phyloP scores from a whole-genome alignment of 495 filamentous ascomycete species.

The Lophium mytilinum region DNA sequence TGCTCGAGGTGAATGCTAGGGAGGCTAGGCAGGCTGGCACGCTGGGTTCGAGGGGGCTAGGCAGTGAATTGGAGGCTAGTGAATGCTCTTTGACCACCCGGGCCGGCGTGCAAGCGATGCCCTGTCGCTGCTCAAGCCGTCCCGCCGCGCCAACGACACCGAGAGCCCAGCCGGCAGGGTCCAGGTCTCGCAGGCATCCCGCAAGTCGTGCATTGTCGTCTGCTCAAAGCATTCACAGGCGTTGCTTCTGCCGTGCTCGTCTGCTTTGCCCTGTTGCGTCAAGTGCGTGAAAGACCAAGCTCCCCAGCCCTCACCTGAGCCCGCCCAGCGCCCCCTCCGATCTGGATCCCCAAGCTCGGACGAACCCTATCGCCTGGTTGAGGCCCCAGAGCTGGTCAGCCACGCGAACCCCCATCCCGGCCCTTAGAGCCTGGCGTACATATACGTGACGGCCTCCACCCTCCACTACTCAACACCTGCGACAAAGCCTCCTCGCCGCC shows the following conservation, averaged over 20 bases:
- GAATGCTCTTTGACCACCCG: slow-evolving; percentile 16
- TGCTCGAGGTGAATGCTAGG: neutral
- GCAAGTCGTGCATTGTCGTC: slow-evolving; percentile 22
- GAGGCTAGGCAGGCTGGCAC: too few species aligned
- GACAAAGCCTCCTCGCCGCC: slow-evolving; percentile 23
- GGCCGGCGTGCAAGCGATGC: slow-evolving; percentile 23
- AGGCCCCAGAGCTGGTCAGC: slow-evolving; percentile 18
- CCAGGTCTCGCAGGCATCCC: slow-evolving; percentile 12
- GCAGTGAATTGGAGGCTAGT: neutral
- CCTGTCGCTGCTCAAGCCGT: slow-evolving; percentile 23
- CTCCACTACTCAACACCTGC: slow-evolving; percentile 24
- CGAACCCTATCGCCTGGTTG: slow-evolving; percentile 28
- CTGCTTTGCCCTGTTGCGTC: slow-evolving; percentile 22
- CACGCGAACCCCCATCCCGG: slow-evolving; percentile 24
- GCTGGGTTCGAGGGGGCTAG: too few species aligned
- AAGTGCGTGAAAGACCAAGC: slow-evolving; percentile 20
- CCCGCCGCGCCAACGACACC: slow-evolving; percentile 23
- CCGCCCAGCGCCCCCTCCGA: slow-evolving; percentile 14
- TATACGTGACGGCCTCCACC: slow-evolving; percentile 27
- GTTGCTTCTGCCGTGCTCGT: slow-evolving; percentile 28
- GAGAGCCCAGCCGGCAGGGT: slow-evolving; percentile 21
- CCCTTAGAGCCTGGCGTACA: slow-evolving; percentile 27
- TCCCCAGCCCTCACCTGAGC: slow-evolving; percentile 10
- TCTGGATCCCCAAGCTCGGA: slow-evolving; percentile 27
- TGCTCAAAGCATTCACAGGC: slow-evolving; percentile 6